Percentiles rank a stretch among this genome's conserved stretches.
Evolutionary conservation across 192 early-diverging fungal species (phyloP).

Genomic region (Coemansia sp.): DNA sequence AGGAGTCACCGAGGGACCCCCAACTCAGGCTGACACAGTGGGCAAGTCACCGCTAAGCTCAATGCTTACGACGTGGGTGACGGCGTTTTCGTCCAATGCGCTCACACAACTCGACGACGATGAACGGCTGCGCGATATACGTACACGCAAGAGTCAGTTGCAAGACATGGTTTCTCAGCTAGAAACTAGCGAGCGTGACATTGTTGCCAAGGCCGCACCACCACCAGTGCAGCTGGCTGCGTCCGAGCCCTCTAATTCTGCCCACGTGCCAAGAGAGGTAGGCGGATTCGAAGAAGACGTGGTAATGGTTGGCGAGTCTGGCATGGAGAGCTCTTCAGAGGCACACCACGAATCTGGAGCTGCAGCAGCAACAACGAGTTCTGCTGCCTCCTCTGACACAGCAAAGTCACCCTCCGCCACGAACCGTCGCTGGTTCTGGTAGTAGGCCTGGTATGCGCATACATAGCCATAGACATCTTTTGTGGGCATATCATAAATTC

Average conservation of each 20-base stretch:
- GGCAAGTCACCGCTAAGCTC: slow-evolving; percentile 16
- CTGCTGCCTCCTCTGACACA: background rate
- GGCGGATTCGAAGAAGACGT: slow-evolving; percentile 48
- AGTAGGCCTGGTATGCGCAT: slow-evolving; percentile 2
- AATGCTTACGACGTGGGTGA: slow-evolving; percentile 37
- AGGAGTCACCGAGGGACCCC: slow-evolving; percentile 13
- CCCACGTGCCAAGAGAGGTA: slow-evolving; percentile 10
- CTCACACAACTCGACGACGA: slow-evolving; percentile 21
- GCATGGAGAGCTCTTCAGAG: slow-evolving; percentile 11
- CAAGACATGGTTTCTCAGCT: slow-evolving; percentile 48
- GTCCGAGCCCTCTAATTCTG: background rate
- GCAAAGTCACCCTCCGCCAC: slow-evolving; percentile 2
- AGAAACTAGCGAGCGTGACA: slow-evolving; percentile 35
- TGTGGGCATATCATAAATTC: background rate
- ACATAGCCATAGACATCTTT: background rate
- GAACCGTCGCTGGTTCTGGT: slow-evolving; percentile 49
- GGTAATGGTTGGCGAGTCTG: slow-evolving; percentile 35
- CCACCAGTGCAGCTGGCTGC: background rate
- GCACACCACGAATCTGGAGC: slow-evolving; percentile 3
- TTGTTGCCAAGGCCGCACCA: slow-evolving; percentile 5
- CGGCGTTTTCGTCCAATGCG: slow-evolving; percentile 20
- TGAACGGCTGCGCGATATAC: slow-evolving; percentile 39
- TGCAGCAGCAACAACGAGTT: background rate
- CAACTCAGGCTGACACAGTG: slow-evolving; percentile 12
- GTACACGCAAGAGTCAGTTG: slow-evolving; percentile 35